Evolutionary conservation across 2,329 filamentous ascomycete genomes (phyloP).

Genomic region (Claviceps pazoutovae): DNA sequence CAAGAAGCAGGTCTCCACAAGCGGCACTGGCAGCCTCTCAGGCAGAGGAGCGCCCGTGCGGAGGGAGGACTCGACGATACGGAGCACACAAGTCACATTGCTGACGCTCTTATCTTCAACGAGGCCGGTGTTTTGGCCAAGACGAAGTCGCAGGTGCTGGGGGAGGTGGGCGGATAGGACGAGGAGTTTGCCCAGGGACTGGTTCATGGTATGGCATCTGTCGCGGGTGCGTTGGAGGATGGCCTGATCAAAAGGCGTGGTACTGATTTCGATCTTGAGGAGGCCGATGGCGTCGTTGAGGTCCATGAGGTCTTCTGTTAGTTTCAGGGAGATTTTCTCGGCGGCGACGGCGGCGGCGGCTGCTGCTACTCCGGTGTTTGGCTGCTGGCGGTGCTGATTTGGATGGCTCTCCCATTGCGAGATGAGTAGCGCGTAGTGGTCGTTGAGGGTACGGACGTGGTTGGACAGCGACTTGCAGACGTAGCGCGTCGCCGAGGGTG

Average conservation of each 20-base stretch:
- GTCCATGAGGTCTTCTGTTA: slow-evolving; percentile 15
- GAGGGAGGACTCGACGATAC: slow-evolving; percentile 31
- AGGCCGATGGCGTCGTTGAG: slow-evolving; percentile 14
- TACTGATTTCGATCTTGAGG: slow-evolving; percentile 18
- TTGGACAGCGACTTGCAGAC: slow-evolving; percentile 31
- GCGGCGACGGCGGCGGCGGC: slow-evolving; percentile 17
- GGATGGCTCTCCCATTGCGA: slow-evolving; percentile 29
- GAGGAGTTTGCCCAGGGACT: slow-evolving; percentile 18
- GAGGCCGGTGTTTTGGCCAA: slow-evolving; percentile 24
- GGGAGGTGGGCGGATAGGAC: slow-evolving; percentile 23
- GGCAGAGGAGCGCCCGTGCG: slow-evolving; percentile 33
- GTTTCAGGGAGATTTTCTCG: slow-evolving; percentile 16
- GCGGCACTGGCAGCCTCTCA: slow-evolving; percentile 31
- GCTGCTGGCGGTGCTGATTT: slow-evolving; percentile 8
- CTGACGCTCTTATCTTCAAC: slow-evolving; percentile 30
- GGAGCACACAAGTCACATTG: slow-evolving; percentile 35
- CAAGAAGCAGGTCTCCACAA: slow-evolving; percentile 24
- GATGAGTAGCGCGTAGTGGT: slow-evolving; percentile 34
- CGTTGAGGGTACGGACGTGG: slow-evolving; percentile 26
- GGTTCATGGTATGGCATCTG: slow-evolving; percentile 20
- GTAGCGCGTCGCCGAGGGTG: slow-evolving; percentile 31
- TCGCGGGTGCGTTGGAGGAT: slow-evolving; percentile 17
- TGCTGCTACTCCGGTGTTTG: slow-evolving; percentile 3
- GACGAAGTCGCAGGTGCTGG: slow-evolving; percentile 23
- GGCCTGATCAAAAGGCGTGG: slow-evolving; percentile 17